Evolutionary conservation across 768 basidiomycete species (phyloP).

Genomic region (Calocera cornea): DNA sequence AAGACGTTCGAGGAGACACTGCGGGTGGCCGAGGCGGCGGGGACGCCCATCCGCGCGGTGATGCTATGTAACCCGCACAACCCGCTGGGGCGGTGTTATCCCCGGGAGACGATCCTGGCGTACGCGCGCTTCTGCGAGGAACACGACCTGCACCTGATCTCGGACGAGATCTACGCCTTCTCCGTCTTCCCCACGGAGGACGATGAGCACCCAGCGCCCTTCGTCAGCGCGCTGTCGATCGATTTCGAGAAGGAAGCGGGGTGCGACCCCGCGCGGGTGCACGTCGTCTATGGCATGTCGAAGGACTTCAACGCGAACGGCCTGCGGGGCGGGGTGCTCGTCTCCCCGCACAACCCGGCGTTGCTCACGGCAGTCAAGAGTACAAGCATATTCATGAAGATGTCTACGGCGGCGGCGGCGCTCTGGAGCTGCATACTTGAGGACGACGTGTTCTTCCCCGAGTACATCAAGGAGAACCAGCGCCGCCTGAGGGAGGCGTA

Average conservation of each 20-base stretch:
- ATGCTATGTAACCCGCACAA: constrained; percentile 7
- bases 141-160: not conserved
- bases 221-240: not conserved
- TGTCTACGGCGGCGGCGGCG: constrained; percentile 14
- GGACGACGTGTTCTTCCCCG: constrained; percentile 9
- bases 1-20: not conserved
- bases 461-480: constrained; percentile 15
- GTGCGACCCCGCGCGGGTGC: not conserved
- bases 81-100: constrained; percentile 1
- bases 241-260: not conserved
- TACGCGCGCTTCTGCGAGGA: not conserved
- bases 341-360: constrained; percentile 16
- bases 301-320: constrained; percentile 21
- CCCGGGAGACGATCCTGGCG: not conserved
- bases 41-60: not conserved
- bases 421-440: constrained; percentile 16
- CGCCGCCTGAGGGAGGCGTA: constrained; percentile 12
- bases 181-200: not conserved
- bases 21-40: not conserved
- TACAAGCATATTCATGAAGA: constrained; percentile 18
- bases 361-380: constrained; percentile 15
- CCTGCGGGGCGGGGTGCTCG: constrained; percentile 18
- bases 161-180: constrained; percentile 5
- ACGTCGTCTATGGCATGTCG: constrained; percentile 12
- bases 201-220: not conserved